A percentile compares a stretch with the other conserved stretches of the same genome.
Evolutionary conservation across 2,329 filamentous ascomycete species (phyloP).

Genomic region (Fusarium piperis): DNA sequence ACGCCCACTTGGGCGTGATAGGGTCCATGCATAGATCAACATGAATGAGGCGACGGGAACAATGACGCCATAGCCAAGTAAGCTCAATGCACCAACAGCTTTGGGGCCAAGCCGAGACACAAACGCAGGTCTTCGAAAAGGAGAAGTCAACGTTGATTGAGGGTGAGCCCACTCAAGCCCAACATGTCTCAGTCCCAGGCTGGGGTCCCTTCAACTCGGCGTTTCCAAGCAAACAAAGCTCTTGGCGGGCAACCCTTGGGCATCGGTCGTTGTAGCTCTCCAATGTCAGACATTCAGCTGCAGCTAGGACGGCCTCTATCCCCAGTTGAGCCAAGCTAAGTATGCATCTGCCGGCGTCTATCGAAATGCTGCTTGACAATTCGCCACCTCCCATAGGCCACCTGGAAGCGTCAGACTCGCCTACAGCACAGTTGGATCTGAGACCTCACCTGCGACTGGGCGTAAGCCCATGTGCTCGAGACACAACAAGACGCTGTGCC

Average conservation of each 20-base stretch:
- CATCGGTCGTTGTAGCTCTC: neutral
- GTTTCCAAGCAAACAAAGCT: neutral
- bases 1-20: neutral
- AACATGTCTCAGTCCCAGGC: neutral
- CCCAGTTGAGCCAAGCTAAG: neutral
- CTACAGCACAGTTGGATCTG: neutral
- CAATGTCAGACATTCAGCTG: neutral
- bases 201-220: neutral
- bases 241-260: neutral
- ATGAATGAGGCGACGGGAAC: neutral
- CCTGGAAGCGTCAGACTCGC: neutral
- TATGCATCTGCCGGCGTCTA: conserved; percentile 2
- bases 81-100: neutral
- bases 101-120: neutral
- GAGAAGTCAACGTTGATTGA: no score
- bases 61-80: neutral
- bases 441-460: neutral
- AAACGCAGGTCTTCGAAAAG: neutral
- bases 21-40: neutral
- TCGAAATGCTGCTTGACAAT: neutral
- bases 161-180: neutral
- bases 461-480: neutral
- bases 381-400: neutral
- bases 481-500: neutral
- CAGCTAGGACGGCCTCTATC: neutral